phyloP scores from a whole-genome alignment of 805 yeast species.

The Kodamaea hsintzibuensis region DNA sequence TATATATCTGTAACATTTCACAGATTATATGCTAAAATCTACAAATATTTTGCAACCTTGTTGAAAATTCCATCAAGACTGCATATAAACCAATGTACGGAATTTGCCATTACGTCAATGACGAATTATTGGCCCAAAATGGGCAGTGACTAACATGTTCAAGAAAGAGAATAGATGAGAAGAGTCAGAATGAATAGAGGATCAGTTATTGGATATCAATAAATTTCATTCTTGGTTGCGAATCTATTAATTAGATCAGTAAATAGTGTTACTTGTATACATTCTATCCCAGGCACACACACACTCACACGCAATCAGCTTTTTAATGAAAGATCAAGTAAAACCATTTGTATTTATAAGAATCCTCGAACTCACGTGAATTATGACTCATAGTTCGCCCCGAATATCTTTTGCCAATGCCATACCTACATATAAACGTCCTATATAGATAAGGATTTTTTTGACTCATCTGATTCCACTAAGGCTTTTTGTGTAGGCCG shows the following conservation, averaged over 20 bases:
- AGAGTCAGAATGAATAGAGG: too few species aligned
- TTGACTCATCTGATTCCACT: background rate
- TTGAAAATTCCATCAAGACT: background rate
- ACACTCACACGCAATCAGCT: too few species aligned
- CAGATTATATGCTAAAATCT: background rate
- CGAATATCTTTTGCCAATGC: background rate
- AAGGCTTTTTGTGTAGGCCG: background rate
- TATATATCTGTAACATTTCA: background rate
- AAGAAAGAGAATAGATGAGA: too few species aligned
- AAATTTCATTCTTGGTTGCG: too few species aligned
- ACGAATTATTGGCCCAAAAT: background rate
- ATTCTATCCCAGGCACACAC: too few species aligned
- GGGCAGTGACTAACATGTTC: too few species aligned
- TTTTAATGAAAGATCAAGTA: too few species aligned
- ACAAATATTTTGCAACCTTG: background rate
- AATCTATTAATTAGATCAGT: too few species aligned
- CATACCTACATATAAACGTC: background rate
- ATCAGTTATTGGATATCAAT: too few species aligned
- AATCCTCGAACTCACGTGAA: background rate
- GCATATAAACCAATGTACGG: background rate
- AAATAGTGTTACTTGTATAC: too few species aligned
- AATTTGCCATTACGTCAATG: background rate
- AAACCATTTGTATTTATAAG: too few species aligned
- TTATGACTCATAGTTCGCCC: background rate
- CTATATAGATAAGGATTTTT: background rate